Evolutionary conservation across 2,329 filamentous ascomycete genomes (phyloP).

Genomic region (Pseudogymnoascus sp.): DNA sequence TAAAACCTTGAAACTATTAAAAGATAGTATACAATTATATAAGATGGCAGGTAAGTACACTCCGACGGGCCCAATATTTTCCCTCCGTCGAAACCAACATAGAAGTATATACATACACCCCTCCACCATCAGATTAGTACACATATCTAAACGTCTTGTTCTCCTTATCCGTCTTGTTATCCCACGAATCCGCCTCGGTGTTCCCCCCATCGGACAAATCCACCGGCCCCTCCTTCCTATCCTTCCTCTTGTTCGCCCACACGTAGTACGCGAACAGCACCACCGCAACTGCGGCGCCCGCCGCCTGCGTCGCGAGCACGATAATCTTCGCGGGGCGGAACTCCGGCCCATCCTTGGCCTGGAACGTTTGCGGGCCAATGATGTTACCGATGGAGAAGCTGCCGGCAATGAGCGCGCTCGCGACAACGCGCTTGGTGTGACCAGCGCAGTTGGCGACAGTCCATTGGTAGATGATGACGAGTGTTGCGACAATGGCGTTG

Average conservation of each 20-base stretch:
- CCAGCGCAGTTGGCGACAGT: conserved; percentile 42
- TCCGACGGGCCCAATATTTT: not conserved
- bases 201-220: conserved; percentile 17
- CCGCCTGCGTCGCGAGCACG: conserved; percentile 38
- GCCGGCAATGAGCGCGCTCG: conserved; percentile 38
- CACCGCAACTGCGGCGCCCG: conserved; percentile 31
- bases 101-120: not conserved
- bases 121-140: conserved; percentile 26
- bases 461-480: conserved; percentile 39
- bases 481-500: conserved; percentile 40
- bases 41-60: not conserved
- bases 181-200: conserved; percentile 38
- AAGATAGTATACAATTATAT: not conserved
- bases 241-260: conserved; percentile 34
- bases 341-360: conserved; percentile 40
- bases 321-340: conserved; percentile 45
- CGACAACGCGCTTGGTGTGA: conserved; percentile 43
- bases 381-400: conserved; percentile 46
- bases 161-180: conserved; percentile 46
- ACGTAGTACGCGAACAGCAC: conserved; percentile 42
- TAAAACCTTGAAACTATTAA: not conserved
- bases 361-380: conserved; percentile 48
- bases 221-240: conserved; percentile 34
- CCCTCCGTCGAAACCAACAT: not conserved
- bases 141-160: conserved; percentile 49